Base-by-base conservation (phyloP, 1,284 basidiomycete species). In the Pseudozyma sp. region DNA sequence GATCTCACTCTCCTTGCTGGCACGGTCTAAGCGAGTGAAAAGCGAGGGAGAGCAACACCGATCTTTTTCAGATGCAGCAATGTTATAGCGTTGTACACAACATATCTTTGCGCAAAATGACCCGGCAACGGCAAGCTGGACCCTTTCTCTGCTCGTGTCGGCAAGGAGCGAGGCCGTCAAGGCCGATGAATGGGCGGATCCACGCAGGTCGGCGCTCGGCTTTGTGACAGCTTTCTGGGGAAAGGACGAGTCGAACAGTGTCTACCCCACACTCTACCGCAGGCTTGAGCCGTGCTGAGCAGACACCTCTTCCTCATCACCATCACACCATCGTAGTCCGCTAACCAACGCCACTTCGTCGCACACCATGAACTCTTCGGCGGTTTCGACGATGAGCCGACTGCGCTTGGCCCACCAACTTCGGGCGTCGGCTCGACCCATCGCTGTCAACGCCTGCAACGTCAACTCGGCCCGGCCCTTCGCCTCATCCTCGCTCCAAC, bases 401-500 rank as follows among this genome's bases (percentile, higher is more conserved):
- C 29, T 58, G 55, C 59, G 59, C 11, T 49, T 59, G 9, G 37
- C 47, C 9, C 60, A 45, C 14, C 53, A 44, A 8, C 53, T 69
- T 14, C 14, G 44, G 29, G 9, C 6, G 13, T 29, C 59, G 0
- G 33, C 19, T 4, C 42, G 35, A 14, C 16, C 47, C 9, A 16
- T 6, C 24, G 4, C 16, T 5, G 5, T 42, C 39, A 3, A 24
- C 16, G 6, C 10, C 31, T 37, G 19, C 40, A 29, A 24, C 2
- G 24, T 7, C 40, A 10, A 8, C 19, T 44, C n/a, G 17, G 14
- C 49, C 4, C 68, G 62, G 19, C 33, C 61, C 7, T 66, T 61
- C 16, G 68, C 58, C 13, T 62, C 54, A 13, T 53, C 56, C 6
- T 51, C 55, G 5, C 52, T 53, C 5, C 39, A 39, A 4, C 52